Evolutionary conservation across 1,139 yeast genomes (phyloP), one percentile per base, ranked within the genome.

Genomic region (Blastobotrys illinoisensis): DNA sequence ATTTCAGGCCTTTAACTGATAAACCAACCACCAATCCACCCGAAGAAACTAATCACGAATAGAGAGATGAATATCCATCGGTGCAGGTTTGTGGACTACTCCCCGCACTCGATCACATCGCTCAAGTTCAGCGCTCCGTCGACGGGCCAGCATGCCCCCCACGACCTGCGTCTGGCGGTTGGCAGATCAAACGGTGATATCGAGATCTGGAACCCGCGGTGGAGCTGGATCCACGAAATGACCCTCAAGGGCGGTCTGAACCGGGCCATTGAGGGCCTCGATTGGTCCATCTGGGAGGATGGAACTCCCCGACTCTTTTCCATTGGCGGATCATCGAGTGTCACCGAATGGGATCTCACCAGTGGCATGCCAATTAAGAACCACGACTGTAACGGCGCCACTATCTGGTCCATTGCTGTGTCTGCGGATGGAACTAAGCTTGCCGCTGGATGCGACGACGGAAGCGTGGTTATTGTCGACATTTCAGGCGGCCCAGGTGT

Each of bases 401-500:
- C 89, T 18, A 86, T 90, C 56, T 95, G 99, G 99, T 87, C 96
- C 9, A 74, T 91, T 53, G 84, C 88, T 7, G 81, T 83, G 24
- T 85, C 85, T 58, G 77, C 79, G 19, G 74, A 79, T 26, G 86
- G 85, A 48, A 74, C 79, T 55, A 81, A 78, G 63, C 74, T 95
- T 47, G 90, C 97, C 0, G 88, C 88, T 1, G 99, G 99, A 1
- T 93, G 99, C 71, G 99, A 93, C 63, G 95, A 91, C 67, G 99
- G 99, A 21, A 79, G 90, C 3, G 93, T 93, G 5, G 96, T 87
- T 1, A 71, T 93, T 7, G 77, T 91, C 19, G 91, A 89, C 65
- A 83, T 91, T 46, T 76, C 89, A 11, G 96, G 95, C 11, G 97
- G 97, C 13, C 77, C 77, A 26, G 97, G 96, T 2, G 80, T 80